Percentiles rank a stretch among this genome's conserved stretches.
Evolutionary conservation across 1,284 basidiomycete species (phyloP).

Genomic region (Puccinia hordei): DNA sequence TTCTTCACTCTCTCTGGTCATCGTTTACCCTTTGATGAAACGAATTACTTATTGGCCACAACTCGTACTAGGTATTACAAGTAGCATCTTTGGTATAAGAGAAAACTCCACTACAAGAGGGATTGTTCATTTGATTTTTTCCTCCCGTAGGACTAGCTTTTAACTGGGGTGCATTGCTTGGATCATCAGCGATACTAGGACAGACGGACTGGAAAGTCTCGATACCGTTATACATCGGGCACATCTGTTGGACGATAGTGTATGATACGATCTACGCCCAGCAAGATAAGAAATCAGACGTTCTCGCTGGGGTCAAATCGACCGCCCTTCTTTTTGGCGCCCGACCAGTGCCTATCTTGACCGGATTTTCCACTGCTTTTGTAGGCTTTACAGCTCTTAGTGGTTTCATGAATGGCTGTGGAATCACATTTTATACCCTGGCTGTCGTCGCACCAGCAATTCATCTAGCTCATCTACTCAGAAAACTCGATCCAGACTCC

Average conservation of each 20-base stretch:
- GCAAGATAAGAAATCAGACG: conserved; percentile 94
- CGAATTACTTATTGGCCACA: conserved; percentile 96
- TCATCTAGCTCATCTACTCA: conserved; percentile 81
- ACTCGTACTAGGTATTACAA: conserved; percentile 73
- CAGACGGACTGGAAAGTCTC: conserved; percentile 78
- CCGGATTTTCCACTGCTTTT: conserved; percentile 72
- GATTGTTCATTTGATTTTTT: conserved; percentile 18
- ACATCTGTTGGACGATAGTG: conserved; percentile 88
- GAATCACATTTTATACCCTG: conserved; percentile 73
- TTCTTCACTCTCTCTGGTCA: conserved; percentile 81
- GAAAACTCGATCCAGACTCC: conserved; percentile 73
- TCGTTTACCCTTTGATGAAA: conserved; percentile 96
- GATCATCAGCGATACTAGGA: conserved; percentile 91
- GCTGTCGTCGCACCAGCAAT: conserved; percentile 72
- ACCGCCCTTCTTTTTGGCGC: conserved; percentile 88
- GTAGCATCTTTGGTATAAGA: conserved; percentile 53
- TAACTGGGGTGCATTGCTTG: conserved; percentile 95
- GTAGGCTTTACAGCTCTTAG: conserved; percentile 76
- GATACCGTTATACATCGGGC: conserved; percentile 84
- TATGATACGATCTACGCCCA: conserved; percentile 99
- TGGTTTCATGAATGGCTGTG: conserved; percentile 75
- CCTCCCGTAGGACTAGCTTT: conserved; percentile 76
- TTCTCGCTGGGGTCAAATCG: conserved; percentile 83
- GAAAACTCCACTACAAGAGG: background rate
- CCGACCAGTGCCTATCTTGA: conserved; percentile 74